These are phyloP conservation scores for Parastagonospora nodorum DNA, from an alignment of 2,329 filamentous ascomycete genomes.

Conservation along the genomic window DNA sequence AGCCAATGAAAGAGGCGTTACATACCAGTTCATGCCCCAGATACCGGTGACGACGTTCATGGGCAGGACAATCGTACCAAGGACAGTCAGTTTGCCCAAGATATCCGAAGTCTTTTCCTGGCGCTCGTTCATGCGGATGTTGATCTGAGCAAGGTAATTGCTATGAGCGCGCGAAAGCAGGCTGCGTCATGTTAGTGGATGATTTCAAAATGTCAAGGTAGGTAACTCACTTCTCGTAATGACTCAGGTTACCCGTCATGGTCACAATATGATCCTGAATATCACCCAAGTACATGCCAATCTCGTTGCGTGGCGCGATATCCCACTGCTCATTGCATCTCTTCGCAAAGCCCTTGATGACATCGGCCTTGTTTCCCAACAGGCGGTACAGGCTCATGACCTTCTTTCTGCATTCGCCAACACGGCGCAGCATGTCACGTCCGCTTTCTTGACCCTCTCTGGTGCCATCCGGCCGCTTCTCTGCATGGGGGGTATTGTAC, in stretches of 20 bases:
- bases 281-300: constrained; percentile 95
- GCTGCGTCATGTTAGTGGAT: constrained; percentile 52
- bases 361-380: constrained; percentile 95
- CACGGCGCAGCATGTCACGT: constrained; percentile 85
- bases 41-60: constrained; percentile 99
- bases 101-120: constrained; percentile 96
- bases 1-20: background rate
- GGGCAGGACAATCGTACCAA: constrained; percentile 94
- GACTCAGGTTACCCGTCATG: constrained; percentile 94
- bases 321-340: constrained; percentile 98
- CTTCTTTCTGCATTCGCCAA: constrained; percentile 93
- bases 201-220: background rate
- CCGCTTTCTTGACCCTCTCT: constrained; percentile 55
- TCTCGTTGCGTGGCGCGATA: constrained; percentile 90
- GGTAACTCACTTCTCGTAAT: constrained; percentile 82
- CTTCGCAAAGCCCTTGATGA: constrained; percentile 99
- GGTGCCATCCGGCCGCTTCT: constrained; percentile 45
- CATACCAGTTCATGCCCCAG: constrained; percentile 86
- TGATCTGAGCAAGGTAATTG: constrained; percentile 99
- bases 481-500: constrained; percentile 40
- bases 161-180: constrained; percentile 89
- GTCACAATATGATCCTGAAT: constrained; percentile 99
- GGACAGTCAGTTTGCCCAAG: constrained; percentile 88
- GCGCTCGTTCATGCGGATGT: constrained; percentile 97
- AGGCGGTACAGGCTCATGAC: constrained; percentile 95